phyloP scores from a whole-genome alignment of 129 eudicot genomes.

The Rutidosis leptorrhynchoides region DNA sequence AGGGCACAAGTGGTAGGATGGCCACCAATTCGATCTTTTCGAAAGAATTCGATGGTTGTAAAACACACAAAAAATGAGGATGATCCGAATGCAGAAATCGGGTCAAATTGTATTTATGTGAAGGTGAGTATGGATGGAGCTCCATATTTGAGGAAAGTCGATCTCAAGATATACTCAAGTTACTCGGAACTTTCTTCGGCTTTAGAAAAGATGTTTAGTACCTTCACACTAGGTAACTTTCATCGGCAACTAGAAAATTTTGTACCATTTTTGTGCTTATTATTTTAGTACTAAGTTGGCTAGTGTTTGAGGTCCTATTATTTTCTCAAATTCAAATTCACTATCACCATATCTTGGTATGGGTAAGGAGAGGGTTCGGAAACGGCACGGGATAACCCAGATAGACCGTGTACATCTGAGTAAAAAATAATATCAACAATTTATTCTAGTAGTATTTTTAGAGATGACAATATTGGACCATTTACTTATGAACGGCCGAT shows the following conservation, averaged over 20 bases:
- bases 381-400: too few species aligned
- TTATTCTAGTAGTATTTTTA: not conserved
- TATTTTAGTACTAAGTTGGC: too few species aligned
- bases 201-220: conserved; percentile 68
- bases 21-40: conserved; percentile 72
- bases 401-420: too few species aligned
- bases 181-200: conserved; percentile 56
- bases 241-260: not conserved
- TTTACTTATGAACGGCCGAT: not conserved
- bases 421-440: too few species aligned
- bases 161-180: conserved; percentile 46
- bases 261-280: not conserved
- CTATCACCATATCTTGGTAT: too few species aligned
- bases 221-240: conserved; percentile 60
- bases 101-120: conserved; percentile 45
- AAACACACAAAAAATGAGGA: conserved; percentile 45
- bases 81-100: conserved; percentile 37
- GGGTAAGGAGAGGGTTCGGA: too few species aligned
- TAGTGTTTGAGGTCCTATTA: too few species aligned
- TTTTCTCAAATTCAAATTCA: too few species aligned
- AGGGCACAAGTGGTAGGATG: conserved; percentile 81
- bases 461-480: not conserved
- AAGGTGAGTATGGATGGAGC: conserved; percentile 88
- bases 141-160: conserved; percentile 71
- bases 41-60: conserved; percentile 57